Evolutionary conservation across 495 filamentous ascomycete genomes (phyloP), one percentile per base, ranked within the genome.

Genomic region (Aspergillus ellipticus): DNA sequence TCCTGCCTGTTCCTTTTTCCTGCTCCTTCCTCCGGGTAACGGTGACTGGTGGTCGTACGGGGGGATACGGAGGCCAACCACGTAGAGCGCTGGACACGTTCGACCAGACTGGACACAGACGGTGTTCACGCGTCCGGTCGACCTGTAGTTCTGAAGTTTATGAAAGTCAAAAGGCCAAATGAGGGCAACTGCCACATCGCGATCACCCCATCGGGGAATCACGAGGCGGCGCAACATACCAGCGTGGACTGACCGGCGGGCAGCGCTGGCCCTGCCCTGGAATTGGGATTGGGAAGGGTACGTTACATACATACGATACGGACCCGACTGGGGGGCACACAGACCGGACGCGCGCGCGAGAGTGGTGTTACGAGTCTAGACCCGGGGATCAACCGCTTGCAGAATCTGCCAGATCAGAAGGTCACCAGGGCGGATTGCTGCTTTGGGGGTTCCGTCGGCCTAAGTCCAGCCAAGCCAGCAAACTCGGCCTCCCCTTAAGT

Each of bases 331-430:
- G 33, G 17, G 10, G 39, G 24, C 11, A 45, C 24, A 54, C n/a
- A 28, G 26, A 29, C 24, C 26, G 16, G 33, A 33, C 31, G 20
- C 21, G 46, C 16, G 39, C 20, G 47, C 4, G 8, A 35, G 35
- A 15, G 35, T 20, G 39, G 20, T 48, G 33, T 24, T 37, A 26
- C 10, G 2, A 58, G 59, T 65, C 63, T 65, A 65, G 63, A 60
- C 49, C 42, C 41, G 42, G 20, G 43, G 55, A 56, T 55, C 60
- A 21, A 53, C 63, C 63, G 63, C 57, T 55, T 62, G 59, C 63
- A 66, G 63, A 60, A 48, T 66, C 56, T 66, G 56, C 57, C 43
- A 48, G 56, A 60, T 65, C 59, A 62, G 60, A 63, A 29, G 60
- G 56, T 54, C 53, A 42, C 51, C 56, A 53, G 54, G 46, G 29